These are phyloP conservation scores for Coniochaeta sp. DNA, from an alignment of 2,329 filamentous ascomycete genomes.

Conservation along the genomic window DNA sequence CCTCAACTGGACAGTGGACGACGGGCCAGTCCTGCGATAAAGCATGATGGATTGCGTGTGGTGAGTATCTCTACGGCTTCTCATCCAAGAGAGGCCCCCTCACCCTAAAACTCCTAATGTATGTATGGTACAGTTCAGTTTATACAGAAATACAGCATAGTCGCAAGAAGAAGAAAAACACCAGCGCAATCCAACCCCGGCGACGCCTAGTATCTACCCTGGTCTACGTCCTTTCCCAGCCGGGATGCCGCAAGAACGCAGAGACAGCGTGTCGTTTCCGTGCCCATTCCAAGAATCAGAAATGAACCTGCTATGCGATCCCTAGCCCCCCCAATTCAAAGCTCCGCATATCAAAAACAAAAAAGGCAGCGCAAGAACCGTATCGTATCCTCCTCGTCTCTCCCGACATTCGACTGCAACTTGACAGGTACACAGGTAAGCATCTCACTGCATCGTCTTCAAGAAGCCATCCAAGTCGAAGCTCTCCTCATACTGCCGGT, in stretches of 20 bases:
- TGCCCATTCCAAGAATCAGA: neutral
- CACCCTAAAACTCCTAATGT: no score
- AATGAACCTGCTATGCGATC: neutral
- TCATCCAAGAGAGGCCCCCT: neutral
- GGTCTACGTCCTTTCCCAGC: neutral
- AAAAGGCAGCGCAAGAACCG: neutral
- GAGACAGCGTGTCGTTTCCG: neutral
- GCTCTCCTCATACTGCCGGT: conserved; percentile 95
- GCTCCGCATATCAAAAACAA: neutral
- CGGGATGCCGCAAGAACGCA: neutral
- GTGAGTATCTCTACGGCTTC: neutral
- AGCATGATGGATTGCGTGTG: neutral
- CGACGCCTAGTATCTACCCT: neutral
- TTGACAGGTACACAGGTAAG: neutral
- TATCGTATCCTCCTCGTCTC: neutral
- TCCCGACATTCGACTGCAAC: neutral
- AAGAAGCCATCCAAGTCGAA: conserved; percentile 94
- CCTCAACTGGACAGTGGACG: neutral
- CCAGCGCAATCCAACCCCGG: neutral
- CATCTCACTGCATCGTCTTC: conserved; percentile 70
- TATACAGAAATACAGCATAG: neutral
- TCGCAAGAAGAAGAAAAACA: no score
- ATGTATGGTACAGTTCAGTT: neutral
- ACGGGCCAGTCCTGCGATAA: neutral
- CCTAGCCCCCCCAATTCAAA: neutral